Evolutionary conservation across 129 eudicot species (phyloP).

Genomic region (Rutidosis leptorrhynchoides): DNA sequence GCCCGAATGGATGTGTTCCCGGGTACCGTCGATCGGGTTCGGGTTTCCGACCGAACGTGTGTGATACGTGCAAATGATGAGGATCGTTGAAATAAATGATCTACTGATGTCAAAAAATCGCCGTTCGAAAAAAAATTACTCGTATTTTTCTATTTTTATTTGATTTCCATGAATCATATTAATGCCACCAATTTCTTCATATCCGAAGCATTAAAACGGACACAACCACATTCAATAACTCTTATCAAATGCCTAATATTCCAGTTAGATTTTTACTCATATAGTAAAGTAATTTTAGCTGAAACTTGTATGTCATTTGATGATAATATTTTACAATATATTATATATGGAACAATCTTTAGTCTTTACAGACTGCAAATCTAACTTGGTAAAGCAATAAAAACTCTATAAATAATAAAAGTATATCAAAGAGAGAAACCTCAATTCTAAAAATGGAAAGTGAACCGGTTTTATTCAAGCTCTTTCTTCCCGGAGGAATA

Average conservation of each 20-base stretch:
- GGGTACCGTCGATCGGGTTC: too few species aligned
- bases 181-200: conserved; percentile 7
- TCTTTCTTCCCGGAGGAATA: conserved; percentile 71
- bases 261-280: neutral
- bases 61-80: too few species aligned
- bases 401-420: neutral
- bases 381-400: neutral
- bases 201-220: neutral
- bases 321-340: neutral
- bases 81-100: too few species aligned
- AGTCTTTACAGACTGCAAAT: too few species aligned
- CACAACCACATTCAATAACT: too few species aligned
- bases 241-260: neutral
- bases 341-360: neutral
- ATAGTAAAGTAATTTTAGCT: too few species aligned
- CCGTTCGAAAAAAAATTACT: too few species aligned
- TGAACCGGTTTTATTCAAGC: conserved; percentile 77
- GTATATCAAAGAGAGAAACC: conserved; percentile 37
- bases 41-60: too few species aligned
- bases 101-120: too few species aligned
- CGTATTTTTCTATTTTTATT: too few species aligned
- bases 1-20: too few species aligned
- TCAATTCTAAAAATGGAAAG: conserved; percentile 77
- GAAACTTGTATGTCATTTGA: neutral
- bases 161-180: neutral